Base-by-base conservation (phyloP, 495 filamentous ascomycete genomes). In the Beverwykella pulmonaria region DNA sequence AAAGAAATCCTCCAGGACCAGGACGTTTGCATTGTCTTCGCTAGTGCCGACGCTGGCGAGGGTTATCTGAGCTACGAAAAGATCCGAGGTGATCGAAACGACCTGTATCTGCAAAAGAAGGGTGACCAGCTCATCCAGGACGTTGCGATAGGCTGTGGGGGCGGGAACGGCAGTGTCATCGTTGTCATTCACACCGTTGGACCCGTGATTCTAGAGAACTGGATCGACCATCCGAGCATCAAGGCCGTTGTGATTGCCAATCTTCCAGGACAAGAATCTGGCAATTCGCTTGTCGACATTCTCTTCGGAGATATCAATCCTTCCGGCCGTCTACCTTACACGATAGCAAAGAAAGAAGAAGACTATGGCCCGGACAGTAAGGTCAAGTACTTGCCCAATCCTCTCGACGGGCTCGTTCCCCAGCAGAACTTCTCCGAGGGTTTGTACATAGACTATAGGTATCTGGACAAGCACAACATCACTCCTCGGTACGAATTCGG, bases 131-230 rank as follows among this genome's bases (percentile, higher is more conserved):
- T 97, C 9, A 84, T 97, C 44, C 74, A 86, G 26, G 75, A 83
- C 8, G 91, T 97, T 1, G 90, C 92, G 0, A 74, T 80, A 10
- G 80, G 82, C 47, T 98, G 94, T 70, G 86, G 87, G 30, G 76
- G 77, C 22, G 88, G 86, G 49, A 83, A 81, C 27, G 88, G 89
- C 19, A 82, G 83, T 41, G 90, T 90, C 10, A 80, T 97, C 15
- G 92, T 97, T 0, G 84, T 97, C 23, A 80, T 97, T n/a, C 94
- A 98, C 75, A 82, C 94, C 1, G 90, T 97, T 23, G 94, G 94
- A 0, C 92, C 94, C 0, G 91, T 96, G 5, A 76, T 92, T 12
- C 73, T 97, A 63, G 94, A 97, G 68, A 77, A 83, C 25, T 98
- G 91, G 90, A 88, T 94, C 66, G 86, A 96, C 53, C 75, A 89